phyloP scores from a whole-genome alignment of 305 asterid genomes.

The Monarda citriodora region DNA sequence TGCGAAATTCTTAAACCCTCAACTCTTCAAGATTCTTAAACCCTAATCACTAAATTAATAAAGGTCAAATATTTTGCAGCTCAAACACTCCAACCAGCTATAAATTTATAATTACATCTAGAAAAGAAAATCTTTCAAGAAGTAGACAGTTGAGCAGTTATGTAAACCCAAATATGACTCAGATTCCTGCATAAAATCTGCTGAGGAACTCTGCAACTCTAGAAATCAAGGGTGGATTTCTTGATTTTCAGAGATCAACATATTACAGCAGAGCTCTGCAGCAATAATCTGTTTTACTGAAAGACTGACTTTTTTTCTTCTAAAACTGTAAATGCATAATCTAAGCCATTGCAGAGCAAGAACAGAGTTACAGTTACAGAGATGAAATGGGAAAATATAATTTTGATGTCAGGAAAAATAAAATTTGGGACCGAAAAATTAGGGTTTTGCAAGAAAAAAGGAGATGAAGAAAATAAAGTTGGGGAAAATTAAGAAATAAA shows the following conservation, averaged over 20 bases:
- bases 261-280: slow-evolving; percentile 36
- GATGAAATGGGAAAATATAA: slow-evolving; percentile 20
- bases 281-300: slow-evolving; percentile 27
- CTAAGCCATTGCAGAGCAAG: slow-evolving; percentile 33
- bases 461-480: slow-evolving; percentile 38
- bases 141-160: not conserved
- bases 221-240: slow-evolving; percentile 23
- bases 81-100: slow-evolving; percentile 22
- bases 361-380: slow-evolving; percentile 22
- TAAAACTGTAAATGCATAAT: slow-evolving; percentile 19
- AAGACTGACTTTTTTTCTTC: not conserved
- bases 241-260: slow-evolving; percentile 41
- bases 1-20: slow-evolving; percentile 40
- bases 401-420: slow-evolving; percentile 19
- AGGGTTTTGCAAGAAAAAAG: slow-evolving; percentile 57
- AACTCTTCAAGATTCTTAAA: slow-evolving; percentile 17
- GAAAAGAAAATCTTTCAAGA: slow-evolving; percentile 12
- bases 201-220: slow-evolving; percentile 35
- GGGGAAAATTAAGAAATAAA: slow-evolving; percentile 32
- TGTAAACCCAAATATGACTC: slow-evolving; percentile 14
- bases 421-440: slow-evolving; percentile 36
- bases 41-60: slow-evolving; percentile 24
- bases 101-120: slow-evolving; percentile 13
- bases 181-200: slow-evolving; percentile 26
- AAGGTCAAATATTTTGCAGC: slow-evolving; percentile 30